Conservation (phyloP, 495 filamentous ascomycete species). For the Annulohypoxylon bovei region DNA sequence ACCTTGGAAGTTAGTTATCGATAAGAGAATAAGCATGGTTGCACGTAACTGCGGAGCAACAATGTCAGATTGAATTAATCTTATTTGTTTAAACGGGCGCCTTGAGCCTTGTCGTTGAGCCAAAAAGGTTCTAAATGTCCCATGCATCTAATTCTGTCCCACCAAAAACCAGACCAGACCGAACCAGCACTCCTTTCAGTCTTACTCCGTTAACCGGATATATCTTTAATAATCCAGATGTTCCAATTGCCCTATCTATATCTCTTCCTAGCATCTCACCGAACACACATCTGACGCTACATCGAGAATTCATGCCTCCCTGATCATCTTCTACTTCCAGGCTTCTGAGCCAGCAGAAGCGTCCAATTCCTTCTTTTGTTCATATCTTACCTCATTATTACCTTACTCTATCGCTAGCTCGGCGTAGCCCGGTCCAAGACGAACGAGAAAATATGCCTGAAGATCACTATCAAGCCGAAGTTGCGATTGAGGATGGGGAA, state of each 20-base stretch:
- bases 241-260: slow-evolving; percentile 11
- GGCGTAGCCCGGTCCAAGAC: neutral
- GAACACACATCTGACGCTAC: slow-evolving; percentile 5
- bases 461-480: slow-evolving; percentile 38
- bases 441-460: slow-evolving; percentile 22
- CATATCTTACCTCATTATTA: neutral
- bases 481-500: slow-evolving; percentile 27
- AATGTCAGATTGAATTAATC: slow-evolving; percentile 1
- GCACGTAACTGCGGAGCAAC: slow-evolving; percentile 10
- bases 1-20: slow-evolving; percentile 16
- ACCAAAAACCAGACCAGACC: slow-evolving; percentile 34
- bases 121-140: neutral
- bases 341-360: slow-evolving; percentile 39
- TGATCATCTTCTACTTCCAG: slow-evolving; percentile 21
- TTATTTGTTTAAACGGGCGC: slow-evolving; percentile 2
- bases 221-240: slow-evolving; percentile 8
- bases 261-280: neutral
- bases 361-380: slow-evolving; percentile 8
- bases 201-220: neutral
- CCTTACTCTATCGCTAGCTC: neutral
- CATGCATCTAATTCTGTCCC: slow-evolving; percentile 8
- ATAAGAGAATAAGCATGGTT: slow-evolving; percentile 26
- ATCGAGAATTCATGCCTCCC: slow-evolving; percentile 39
- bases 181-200: slow-evolving; percentile 17
- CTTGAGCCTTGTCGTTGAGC: neutral